Evolutionary conservation across 176 grass and related monocot genomes (phyloP), one percentile per base, ranked within the genome.

Genomic region (Olyra latifolia): DNA sequence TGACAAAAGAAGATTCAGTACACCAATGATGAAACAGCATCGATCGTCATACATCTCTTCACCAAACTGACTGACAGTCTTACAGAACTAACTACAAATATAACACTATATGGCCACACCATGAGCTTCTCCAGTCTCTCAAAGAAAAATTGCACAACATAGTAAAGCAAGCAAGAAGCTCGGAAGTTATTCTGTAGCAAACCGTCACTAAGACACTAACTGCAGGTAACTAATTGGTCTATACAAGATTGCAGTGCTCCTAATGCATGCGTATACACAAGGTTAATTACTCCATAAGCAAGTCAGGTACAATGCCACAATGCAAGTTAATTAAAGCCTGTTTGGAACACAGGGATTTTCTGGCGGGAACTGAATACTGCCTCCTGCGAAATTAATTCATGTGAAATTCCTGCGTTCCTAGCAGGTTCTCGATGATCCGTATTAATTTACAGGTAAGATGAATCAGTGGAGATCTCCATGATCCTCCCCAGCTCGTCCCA

Each of bases 401-500:
- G 32, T 4, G 32, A 35, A 35, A 35, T 4, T 35, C 32, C 32
- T 35, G 32, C 32, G 32, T 4, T 35, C 32, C 50, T 59, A 47
- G 50, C 24, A 55, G 19, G 66, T 17, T 48, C 32, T 4, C 5
- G 10, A 6, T 27, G 8, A 19, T 76, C 1, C 7, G 8, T 23
- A 57, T 72, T 72, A 12, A 71, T 77, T 84, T 84, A 69, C 71
- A 83, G 1, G 59, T 22, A 74, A 25, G 12, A 10, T 19, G 29
- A 46, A 71, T 85, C 40, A 13, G 62, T 61, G 7, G 64, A 76
- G 28, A 80, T 62, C 54, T 90, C 77, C 81, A 93, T 75, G 53
- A 90, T 84, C 64, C 71, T 84, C 4, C 77, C 87, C 53, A 93
- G 81, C 53, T 93, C 91, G n/a, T 90, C 88, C 84, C 84, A 93